These are phyloP conservation scores for Paracoccidioides lutzii DNA, from an alignment of 2,329 filamentous ascomycete genomes.

Conservation along the genomic window DNA sequence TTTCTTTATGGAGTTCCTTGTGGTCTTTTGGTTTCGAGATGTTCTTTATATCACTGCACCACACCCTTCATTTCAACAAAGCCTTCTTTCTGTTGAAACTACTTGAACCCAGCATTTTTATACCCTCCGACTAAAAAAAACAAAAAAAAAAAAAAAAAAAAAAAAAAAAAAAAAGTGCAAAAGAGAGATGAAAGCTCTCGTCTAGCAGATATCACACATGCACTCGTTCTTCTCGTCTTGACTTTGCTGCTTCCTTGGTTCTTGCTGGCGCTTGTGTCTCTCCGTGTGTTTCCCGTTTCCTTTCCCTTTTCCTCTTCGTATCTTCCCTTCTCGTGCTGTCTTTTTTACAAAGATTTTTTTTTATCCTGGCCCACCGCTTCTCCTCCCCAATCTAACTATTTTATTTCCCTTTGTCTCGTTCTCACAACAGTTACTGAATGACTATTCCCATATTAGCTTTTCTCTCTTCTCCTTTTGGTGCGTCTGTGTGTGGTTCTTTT, in stretches of 20 bases:
- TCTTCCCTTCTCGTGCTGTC: conserved; percentile 1
- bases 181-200: background rate
- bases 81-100: background rate
- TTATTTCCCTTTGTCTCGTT: conserved; percentile 1
- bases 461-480: background rate
- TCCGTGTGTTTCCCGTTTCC: background rate
- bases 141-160: no score
- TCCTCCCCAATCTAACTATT: background rate
- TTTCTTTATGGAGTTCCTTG: background rate
- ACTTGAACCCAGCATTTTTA: background rate
- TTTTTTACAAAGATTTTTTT: background rate
- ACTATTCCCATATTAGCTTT: conserved; percentile 3
- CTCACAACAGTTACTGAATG: conserved; percentile 3
- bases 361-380: background rate
- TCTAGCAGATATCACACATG: background rate
- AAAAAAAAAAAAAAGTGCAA: background rate
- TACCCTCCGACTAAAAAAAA: background rate
- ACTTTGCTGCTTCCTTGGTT: background rate
- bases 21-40: background rate
- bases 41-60: background rate
- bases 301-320: background rate
- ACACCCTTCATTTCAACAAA: background rate
- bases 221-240: background rate
- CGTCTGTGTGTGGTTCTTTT: background rate
- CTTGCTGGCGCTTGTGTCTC: background rate